phyloP scores from a whole-genome alignment of 2,329 filamentous ascomycete species.

The Fusarium sp. region DNA sequence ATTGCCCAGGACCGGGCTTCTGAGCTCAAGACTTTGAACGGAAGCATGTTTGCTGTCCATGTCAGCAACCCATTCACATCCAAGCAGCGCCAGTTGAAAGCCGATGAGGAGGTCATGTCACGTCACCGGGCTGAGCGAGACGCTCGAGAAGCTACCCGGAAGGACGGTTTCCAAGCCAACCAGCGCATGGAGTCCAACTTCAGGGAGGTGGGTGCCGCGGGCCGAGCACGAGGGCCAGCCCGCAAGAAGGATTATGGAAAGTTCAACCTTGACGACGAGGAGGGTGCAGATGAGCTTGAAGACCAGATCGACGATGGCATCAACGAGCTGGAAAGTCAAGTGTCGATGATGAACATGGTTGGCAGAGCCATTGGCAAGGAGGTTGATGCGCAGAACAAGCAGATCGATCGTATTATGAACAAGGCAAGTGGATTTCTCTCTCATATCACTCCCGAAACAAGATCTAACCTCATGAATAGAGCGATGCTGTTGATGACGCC shows the following conservation, averaged over 20 bases:
- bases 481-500: conserved; percentile 81
- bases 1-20: conserved; percentile 80
- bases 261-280: conserved; percentile 79
- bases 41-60: conserved; percentile 89
- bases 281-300: conserved; percentile 57
- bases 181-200: conserved; percentile 63
- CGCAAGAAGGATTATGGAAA: conserved; percentile 61
- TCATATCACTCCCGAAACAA: neutral
- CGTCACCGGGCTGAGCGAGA: conserved; percentile 72
- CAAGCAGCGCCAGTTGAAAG: conserved; percentile 66
- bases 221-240: conserved; percentile 43
- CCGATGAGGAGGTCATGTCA: conserved; percentile 73
- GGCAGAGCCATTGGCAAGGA: conserved; percentile 77
- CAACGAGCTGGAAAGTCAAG: conserved; percentile 73
- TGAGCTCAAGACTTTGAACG: conserved; percentile 84
- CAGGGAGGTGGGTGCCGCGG: conserved; percentile 49
- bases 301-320: conserved; percentile 64
- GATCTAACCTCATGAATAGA: conserved; percentile 60
- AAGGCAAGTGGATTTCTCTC: conserved; percentile 65
- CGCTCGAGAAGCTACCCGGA: conserved; percentile 68
- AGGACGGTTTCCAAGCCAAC: conserved; percentile 58
- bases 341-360: conserved; percentile 74
- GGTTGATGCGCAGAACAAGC: conserved; percentile 76
- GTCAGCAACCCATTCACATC: conserved; percentile 80
- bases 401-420: conserved; percentile 75